A percentile compares a stretch with the other conserved stretches of the same genome.
These are phyloP conservation scores for Toxoplasma gondii DNA, from an alignment of 169 alveolate species.

Conservation along the genomic window DNA sequence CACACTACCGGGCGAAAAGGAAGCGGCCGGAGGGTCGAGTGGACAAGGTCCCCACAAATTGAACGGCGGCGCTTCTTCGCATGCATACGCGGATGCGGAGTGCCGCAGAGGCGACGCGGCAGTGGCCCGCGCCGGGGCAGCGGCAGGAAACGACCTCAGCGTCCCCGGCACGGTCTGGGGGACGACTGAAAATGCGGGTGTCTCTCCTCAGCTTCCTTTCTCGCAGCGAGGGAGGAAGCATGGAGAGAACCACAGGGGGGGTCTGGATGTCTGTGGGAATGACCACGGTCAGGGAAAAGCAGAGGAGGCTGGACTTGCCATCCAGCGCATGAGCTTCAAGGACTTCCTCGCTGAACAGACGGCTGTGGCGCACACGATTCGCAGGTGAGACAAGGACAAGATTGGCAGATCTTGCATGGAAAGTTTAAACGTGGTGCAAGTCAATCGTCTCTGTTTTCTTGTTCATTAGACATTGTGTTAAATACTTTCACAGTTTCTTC, in stretches of 20 bases:
- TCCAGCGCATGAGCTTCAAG: neutral
- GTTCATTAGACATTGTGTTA: too few relatives aligned
- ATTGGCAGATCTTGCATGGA: too few relatives aligned
- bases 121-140: neutral
- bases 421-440: too few relatives aligned
- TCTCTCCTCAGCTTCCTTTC: neutral
- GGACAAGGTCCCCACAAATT: too few relatives aligned
- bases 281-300: neutral
- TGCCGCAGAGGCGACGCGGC: neutral
- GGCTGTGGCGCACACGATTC: neutral
- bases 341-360: conserved; percentile 8
- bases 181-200: neutral
- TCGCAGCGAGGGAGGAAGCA: neutral
- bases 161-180: neutral
- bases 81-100: neutral
- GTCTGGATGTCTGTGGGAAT: neutral
- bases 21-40: too few relatives aligned
- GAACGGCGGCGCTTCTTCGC: neutral
- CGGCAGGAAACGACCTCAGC: too few relatives aligned
- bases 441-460: too few relatives aligned
- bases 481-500: too few relatives aligned
- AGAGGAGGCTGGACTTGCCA: neutral
- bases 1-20: too few relatives aligned
- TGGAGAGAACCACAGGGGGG: neutral
- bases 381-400: neutral